A percentile compares a stretch with the other conserved stretches of the same genome.
Conservation (phyloP, 371 early-diverging fungal species). For the Lichtheimia ramosa region DNA sequence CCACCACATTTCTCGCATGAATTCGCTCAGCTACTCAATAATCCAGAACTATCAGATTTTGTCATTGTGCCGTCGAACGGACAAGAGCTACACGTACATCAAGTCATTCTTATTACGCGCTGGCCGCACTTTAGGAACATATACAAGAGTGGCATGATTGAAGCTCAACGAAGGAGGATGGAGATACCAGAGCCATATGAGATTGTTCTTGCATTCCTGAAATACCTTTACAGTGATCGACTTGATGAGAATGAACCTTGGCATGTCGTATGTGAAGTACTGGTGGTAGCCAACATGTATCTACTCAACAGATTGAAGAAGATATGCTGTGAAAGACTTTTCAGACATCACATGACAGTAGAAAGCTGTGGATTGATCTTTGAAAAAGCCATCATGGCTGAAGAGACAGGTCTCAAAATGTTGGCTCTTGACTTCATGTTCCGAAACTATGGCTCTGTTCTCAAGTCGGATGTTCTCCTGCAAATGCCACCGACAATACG, state of each 20-base stretch:
- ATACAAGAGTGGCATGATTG: conserved; percentile 67
- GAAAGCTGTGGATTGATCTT: conserved; percentile 56
- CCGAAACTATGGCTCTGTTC: conserved; percentile 50
- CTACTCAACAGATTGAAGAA: conserved; percentile 61
- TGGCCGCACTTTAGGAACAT: conserved; percentile 75
- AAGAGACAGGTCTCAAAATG: conserved; percentile 55
- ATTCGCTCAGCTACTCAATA: conserved; percentile 55
- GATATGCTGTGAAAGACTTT: conserved; percentile 54
- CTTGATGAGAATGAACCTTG: conserved; percentile 48
- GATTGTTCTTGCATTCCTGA: conserved; percentile 59
- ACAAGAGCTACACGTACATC: conserved; percentile 60
- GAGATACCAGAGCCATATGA: conserved; percentile 61
- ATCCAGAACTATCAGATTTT: conserved; percentile 65
- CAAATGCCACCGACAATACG: conserved; percentile 40
- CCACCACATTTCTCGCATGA: conserved; percentile 43
- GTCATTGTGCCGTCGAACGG: conserved; percentile 50
- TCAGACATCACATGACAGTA: conserved; percentile 48
- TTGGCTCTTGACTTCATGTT: conserved; percentile 60
- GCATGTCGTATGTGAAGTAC: conserved; percentile 53
- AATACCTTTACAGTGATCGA: conserved; percentile 68
- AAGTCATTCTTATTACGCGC: conserved; percentile 65
- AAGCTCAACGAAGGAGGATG: conserved; percentile 54
- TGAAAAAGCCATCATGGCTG: conserved; percentile 57
- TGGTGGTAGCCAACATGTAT: conserved; percentile 67
- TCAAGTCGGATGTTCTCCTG: conserved; percentile 51